Percentiles rank a stretch among this genome's conserved stretches.
phyloP scores from a whole-genome alignment of 2,329 filamentous ascomycete genomes.

The Westerdykella sp. region DNA sequence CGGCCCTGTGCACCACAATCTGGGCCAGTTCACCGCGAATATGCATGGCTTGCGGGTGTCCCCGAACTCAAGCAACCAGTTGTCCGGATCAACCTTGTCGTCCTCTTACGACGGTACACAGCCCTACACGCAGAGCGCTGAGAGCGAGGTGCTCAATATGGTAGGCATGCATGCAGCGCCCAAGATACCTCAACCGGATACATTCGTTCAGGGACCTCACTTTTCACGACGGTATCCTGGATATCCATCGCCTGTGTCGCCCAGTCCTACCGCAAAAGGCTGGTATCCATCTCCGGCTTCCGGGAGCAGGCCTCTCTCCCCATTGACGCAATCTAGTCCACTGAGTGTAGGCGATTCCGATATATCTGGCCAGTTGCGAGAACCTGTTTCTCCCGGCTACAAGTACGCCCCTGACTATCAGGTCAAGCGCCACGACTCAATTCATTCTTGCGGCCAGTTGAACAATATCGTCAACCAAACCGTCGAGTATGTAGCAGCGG shows the following conservation, averaged over 20 bases:
- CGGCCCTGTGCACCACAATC: too few relatives aligned
- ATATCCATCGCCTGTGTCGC: conserved; percentile 28
- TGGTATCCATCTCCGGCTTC: conserved; percentile 25
- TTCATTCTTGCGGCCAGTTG: not conserved
- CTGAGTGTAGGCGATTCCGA: conserved; percentile 25
- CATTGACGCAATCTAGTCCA: conserved; percentile 11
- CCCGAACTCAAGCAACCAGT: conserved; percentile 2
- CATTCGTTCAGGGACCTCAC: conserved; percentile 7
- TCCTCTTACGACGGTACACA: not conserved
- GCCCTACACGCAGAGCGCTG: not conserved
- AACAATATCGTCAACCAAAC: not conserved
- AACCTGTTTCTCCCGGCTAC: conserved; percentile 11
- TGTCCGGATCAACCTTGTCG: not conserved
- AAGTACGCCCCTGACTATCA: conserved; percentile 1
- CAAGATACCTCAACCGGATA: conserved; percentile 6
- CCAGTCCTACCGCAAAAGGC: conserved; percentile 22
- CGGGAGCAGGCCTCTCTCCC: conserved; percentile 8
- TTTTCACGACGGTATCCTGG: conserved; percentile 28
- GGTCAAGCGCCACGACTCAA: not conserved
- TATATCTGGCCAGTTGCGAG: conserved; percentile 15
- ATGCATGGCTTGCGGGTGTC: too few relatives aligned
- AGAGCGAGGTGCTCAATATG: conserved; percentile 12
- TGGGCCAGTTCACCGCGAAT: conserved; percentile 3
- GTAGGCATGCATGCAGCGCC: conserved; percentile 7
- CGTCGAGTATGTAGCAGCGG: not conserved